Base-by-base conservation (phyloP, 441 rosid genomes). In the Daphne laureola region DNA sequence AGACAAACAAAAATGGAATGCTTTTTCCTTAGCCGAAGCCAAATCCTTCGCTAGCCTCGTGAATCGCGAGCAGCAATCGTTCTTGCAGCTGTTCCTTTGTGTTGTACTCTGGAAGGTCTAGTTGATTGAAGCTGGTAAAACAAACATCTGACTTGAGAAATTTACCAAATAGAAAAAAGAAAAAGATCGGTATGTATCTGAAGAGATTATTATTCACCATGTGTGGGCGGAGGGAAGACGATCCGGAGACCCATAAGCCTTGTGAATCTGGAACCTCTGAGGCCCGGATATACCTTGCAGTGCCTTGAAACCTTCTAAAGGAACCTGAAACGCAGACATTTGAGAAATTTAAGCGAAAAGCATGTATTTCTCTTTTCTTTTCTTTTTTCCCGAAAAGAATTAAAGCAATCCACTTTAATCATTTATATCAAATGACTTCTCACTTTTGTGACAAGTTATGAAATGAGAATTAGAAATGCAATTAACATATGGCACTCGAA, bases 241-340 rank as follows among this genome's bases (percentile, higher is more conserved):
- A 58, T 87, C 91, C 12, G 97, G 90, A 63, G 91, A 84, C 62
- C 97, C 99, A 73, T 87, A 93, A 45, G 96, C 95, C 70, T 93
- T 93, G 83, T 93, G 99, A 68, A 93, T 83, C 74, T 93, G 99
- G 64, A 93, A 80, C 66, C 78, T 84, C 52, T 93, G 99, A 64
- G 97, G 91, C 51, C 99, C 96, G 49, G 97, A 93, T 40, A 93
- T 93, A 45, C 97, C 99, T 55, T 93, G 99, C 76, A 93, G 60
- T 43, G 97, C 97, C 72, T 72, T 93, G 66, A 90, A 93, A 21
- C 99, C 92, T 68, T 90, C 97, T 72, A 93, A 67, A 14, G 99
- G 99, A 67, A 93, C 99, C 99, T 93, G 84, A 43, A 59, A 23
- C 17, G 45, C 51, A 52, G 51, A 5, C 18, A 43, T 42, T 42